Evolutionary conservation across 2,329 filamentous ascomycete species (phyloP).

Genomic region (Cryphonectria japonica): DNA sequence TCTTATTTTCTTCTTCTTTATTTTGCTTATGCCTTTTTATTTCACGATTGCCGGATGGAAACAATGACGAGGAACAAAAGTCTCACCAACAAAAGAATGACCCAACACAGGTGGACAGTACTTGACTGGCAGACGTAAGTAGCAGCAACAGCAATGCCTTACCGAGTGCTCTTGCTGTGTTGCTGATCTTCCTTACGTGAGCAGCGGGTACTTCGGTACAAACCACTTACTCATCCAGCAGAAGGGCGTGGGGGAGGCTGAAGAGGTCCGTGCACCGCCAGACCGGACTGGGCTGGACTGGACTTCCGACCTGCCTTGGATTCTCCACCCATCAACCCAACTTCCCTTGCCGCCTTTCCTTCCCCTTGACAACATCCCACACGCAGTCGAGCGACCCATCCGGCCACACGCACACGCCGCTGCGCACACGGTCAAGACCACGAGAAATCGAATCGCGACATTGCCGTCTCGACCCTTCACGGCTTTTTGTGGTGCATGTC

Average conservation of each 20-base stretch:
- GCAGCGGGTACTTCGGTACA: not conserved
- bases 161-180: no score
- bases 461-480: slow-evolving; percentile 2
- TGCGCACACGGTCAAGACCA: slow-evolving; percentile 15
- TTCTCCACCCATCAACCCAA: slow-evolving; percentile 26
- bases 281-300: slow-evolving; percentile 8
- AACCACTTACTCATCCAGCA: not conserved
- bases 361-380: slow-evolving; percentile 22
- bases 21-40: no score
- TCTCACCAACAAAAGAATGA: not conserved
- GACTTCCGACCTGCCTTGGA: slow-evolving; percentile 7
- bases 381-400: slow-evolving; percentile 1
- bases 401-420: slow-evolving; percentile 8
- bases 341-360: slow-evolving; percentile 22
- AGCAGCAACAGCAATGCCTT: not conserved
- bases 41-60: no score
- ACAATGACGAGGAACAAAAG: no score
- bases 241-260: slow-evolving; percentile 1
- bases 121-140: no score
- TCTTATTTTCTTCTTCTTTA: no score
- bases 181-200: not conserved
- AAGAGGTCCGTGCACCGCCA: slow-evolving; percentile 6
- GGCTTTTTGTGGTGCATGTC: slow-evolving; percentile 20
- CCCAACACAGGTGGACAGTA: not conserved
- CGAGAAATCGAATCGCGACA: slow-evolving; percentile 17